Evolutionary conservation across 23 red algal species (phyloP), one percentile per base, ranked within the genome.

Genomic region (Rhodosorus marinus): DNA sequence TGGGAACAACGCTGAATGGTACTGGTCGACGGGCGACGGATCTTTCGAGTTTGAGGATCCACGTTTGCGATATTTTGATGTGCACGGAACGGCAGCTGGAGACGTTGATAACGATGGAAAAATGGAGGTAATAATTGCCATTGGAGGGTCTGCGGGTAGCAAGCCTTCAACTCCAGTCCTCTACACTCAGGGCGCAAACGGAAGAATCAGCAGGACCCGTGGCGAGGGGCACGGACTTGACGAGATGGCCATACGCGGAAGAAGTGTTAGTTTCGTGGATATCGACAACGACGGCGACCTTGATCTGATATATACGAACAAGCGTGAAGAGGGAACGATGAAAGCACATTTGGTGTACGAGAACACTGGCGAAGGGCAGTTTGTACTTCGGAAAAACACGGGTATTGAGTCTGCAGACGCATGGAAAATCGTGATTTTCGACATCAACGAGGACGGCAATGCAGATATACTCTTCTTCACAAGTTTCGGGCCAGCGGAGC

Each of bases 401-500:
- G 64, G 52, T 24, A 49, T 81, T 47, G 62, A 62, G 14, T 41
- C 51, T 25, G 47, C 58, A 8, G 64, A 55, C n/a, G 52, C 51
- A 24, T 46, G 52, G 27, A 46, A 55, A 14, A 56, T 46, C 17
- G 57, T 47, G 8, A 56, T 81, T 1, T 70, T 66, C 0, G 75
- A 81, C 31, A 22, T 69, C 11, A 65, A 81, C 20, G 60, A 58
- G 24, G 75, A 81, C 29, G 34, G 38, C n/a, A 1, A 43, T 33
- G 64, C 70, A 56, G 75, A 81, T 11, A 23, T 81, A n/a, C 36
- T 81, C 3, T 41, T n/a, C n/a, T n/a, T n/a, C n/a, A n/a, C n/a
- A n/a, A n/a, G n/a, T n/a, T n/a, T n/a, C n/a, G n/a, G n/a, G n/a
- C n/a, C n/a, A n/a, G n/a, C n/a, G n/a, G n/a, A n/a, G n/a, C n/a